phyloP scores from a whole-genome alignment of 106 monocot species.

The Narthecium ossifragum region DNA sequence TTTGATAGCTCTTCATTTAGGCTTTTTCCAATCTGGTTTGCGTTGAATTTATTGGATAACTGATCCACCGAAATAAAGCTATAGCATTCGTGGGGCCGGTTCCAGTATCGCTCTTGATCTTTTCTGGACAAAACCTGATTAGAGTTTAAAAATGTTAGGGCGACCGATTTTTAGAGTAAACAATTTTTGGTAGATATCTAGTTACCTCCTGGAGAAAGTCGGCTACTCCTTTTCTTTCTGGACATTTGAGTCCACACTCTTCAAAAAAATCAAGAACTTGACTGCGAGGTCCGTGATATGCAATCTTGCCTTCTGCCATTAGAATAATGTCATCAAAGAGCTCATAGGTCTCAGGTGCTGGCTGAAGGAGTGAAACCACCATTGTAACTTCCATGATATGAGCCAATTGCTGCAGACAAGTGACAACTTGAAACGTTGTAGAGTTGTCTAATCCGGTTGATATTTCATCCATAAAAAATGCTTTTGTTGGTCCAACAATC shows the following conservation, averaged over 20 bases:
- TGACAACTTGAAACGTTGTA: no score
- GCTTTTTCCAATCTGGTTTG: background rate
- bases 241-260: no score
- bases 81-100: background rate
- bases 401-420: no score
- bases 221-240: no score
- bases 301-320: slow-evolving; percentile 13
- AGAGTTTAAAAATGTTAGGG: background rate
- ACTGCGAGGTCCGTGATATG: slow-evolving; percentile 16
- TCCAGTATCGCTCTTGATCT: slow-evolving; percentile 8
- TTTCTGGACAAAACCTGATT: slow-evolving; percentile 1
- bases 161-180: background rate
- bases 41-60: background rate
- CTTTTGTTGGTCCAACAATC: no score
- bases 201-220: slow-evolving; percentile 26
- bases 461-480: no score
- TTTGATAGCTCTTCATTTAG: background rate
- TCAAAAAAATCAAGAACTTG: slow-evolving; percentile 15
- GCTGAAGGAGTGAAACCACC: slow-evolving; percentile 19
- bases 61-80: background rate
- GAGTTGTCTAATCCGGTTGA: no score
- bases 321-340: slow-evolving; percentile 22
- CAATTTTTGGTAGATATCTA: no score
- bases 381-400: slow-evolving; percentile 15
- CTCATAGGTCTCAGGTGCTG: slow-evolving; percentile 16